phyloP scores from a whole-genome alignment of 83 land plant genomes.

The Diphasiastrum complanatum region DNA sequence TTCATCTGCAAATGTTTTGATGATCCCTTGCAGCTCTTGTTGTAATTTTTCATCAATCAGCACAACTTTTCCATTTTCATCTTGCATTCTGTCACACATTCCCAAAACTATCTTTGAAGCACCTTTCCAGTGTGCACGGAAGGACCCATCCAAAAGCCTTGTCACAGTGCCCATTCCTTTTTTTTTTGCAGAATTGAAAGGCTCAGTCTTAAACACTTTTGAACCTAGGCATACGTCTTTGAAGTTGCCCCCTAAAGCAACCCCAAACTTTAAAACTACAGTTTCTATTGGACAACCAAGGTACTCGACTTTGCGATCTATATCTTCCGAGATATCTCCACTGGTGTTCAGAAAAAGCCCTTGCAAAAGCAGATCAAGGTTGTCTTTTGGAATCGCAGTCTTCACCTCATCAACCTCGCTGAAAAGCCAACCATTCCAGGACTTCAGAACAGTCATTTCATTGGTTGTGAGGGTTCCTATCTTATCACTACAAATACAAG shows the following conservation, averaged over 20 bases:
- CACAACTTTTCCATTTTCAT: constrained; percentile 51
- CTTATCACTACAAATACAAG: constrained; percentile 38
- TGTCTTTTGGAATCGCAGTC: constrained; percentile 37
- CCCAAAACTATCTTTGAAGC: constrained; percentile 77
- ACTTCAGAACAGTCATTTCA: constrained; percentile 34
- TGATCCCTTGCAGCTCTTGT: constrained; percentile 42
- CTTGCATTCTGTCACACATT: constrained; percentile 55
- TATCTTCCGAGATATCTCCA: constrained; percentile 64
- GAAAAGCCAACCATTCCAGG: constrained; percentile 26
- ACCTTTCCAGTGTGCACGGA: constrained; percentile 71
- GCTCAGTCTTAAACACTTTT: constrained; percentile 61
- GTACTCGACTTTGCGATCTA: constrained; percentile 41
- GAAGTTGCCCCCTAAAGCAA: constrained; percentile 65
- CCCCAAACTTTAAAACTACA: constrained; percentile 61
- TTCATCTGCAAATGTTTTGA: constrained; percentile 61
- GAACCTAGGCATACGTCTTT: constrained; percentile 39
- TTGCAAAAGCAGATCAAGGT: constrained; percentile 47
- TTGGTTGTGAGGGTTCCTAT: constrained; percentile 42
- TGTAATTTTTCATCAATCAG: constrained; percentile 45
- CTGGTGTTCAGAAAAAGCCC: constrained; percentile 75
- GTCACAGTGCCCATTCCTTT: constrained; percentile 74
- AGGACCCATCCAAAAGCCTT: constrained; percentile 43
- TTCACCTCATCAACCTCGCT: constrained; percentile 24
- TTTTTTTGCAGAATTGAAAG: constrained; percentile 72
- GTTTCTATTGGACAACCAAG: constrained; percentile 83